A percentile compares a stretch with the other conserved stretches of the same genome.
Conservation (phyloP, 139 green algal genomes). For the Chara braunii region DNA sequence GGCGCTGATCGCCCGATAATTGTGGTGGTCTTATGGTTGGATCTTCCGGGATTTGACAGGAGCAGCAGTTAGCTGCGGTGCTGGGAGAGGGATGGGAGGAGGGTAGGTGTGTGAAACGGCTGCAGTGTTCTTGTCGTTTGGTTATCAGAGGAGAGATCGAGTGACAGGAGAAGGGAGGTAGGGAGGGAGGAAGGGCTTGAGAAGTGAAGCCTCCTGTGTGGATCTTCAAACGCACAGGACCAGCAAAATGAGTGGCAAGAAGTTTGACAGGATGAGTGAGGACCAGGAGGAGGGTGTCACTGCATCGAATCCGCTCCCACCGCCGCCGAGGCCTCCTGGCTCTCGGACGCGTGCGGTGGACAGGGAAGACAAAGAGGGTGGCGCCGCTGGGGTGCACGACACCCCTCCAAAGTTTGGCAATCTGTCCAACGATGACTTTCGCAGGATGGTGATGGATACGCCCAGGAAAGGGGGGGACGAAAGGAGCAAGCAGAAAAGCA, state of each 20-base stretch:
- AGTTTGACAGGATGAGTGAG: neutral
- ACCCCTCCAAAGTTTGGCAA: too few species aligned
- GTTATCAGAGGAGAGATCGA: neutral
- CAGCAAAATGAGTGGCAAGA: neutral
- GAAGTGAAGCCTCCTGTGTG: neutral
- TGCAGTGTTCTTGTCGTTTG: too few species aligned
- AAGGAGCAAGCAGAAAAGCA: slow-evolving; percentile 1
- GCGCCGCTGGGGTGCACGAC: too few species aligned
- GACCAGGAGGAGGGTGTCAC: slow-evolving; percentile 7
- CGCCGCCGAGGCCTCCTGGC: neutral
- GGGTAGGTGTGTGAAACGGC: too few species aligned
- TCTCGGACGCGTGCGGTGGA: neutral
- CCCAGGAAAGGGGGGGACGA: slow-evolving; percentile 21
- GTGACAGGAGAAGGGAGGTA: neutral
- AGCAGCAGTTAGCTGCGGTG: too few species aligned
- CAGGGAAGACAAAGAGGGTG: neutral
- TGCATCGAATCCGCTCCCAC: slow-evolving; percentile 18
- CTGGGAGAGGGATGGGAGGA: too few species aligned
- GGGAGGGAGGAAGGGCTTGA: neutral
- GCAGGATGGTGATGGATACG: slow-evolving; percentile 36
- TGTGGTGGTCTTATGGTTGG: too few species aligned
- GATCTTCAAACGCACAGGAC: neutral
- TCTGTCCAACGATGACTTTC: slow-evolving; percentile 40
- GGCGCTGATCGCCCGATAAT: too few species aligned
- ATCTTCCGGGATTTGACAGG: too few species aligned